Base-by-base conservation (phyloP, 148 eudicot genomes). In the Rhododendron molle region DNA sequence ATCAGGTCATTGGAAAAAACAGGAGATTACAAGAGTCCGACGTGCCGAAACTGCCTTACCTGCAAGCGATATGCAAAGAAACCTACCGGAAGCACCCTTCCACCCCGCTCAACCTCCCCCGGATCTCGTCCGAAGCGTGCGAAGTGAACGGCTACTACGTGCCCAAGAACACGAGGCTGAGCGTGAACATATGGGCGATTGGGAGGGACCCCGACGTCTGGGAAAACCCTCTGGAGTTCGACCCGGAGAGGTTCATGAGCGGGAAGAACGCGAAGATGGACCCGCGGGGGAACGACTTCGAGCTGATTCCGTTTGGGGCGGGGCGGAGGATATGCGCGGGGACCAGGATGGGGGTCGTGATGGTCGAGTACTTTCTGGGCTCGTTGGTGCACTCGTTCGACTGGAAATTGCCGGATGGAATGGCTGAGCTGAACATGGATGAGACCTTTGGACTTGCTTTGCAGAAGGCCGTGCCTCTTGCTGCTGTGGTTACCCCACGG, bases 271-370 rank as follows among this genome's bases (percentile, higher is more conserved):
- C 81, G 2, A 28, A 76, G 5, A 81, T 85, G 3, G 90, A 90
- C 8, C 85, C 88, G 1, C 50, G 78, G 23, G 91, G 93, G 16
- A 83, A 90, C 0, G 65, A 87, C 46, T 91, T 85, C 26, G 87
- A 90, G 84, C 78, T 91, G 0, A 83, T 91, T 4, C 91, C 93
- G 0, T 91, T 91, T 7, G 92, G 92, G 5, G 76, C 91, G 0
- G 92, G 92, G 14, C 83, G 92, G 30, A 91, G 91, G 83, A 90
- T 91, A 0, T 91, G 93, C 76, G 90, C 88, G 0, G 93, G 93
- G 10, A 58, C 81, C 44, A 85, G 91, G 28, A 82, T 89, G 85
- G 92, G 89, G 36, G 34, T 89, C 18, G 80, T 74, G 79, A 26
- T 89, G 85, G 87, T 88, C 9, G 88, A 89, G 71, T 85, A 80